Conservation (phyloP, 768 basidiomycete species). For the Suillus brevipes region DNA sequence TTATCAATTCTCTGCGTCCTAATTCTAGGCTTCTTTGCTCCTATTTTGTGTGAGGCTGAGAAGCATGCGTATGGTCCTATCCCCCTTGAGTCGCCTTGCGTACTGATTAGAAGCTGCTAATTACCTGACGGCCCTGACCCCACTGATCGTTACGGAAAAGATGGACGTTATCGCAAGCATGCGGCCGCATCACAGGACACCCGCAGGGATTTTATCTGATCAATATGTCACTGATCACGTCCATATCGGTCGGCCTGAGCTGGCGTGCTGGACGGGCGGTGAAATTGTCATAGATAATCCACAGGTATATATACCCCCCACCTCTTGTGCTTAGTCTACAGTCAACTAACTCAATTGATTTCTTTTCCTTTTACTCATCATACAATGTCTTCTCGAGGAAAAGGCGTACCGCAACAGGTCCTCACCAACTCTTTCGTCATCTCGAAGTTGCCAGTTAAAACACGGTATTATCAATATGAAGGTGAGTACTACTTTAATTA, state of each 20-base stretch:
- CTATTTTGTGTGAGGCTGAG: not conserved
- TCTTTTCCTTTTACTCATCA: not conserved
- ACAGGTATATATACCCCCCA: slow-evolving; percentile 2
- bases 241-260: slow-evolving; percentile 1
- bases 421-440: slow-evolving; percentile 36
- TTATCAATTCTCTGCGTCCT: slow-evolving; percentile 10
- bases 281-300: not conserved
- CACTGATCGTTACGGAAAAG: not conserved
- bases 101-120: not conserved
- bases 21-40: slow-evolving; percentile 3
- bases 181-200: not conserved
- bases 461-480: slow-evolving; percentile 34
- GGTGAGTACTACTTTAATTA: slow-evolving; percentile 21
- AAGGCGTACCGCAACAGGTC: slow-evolving; percentile 20
- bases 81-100: not conserved
- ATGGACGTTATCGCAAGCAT: not conserved
- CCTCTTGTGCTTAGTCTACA: not conserved
- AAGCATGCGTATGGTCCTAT: not conserved
- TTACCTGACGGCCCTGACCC: slow-evolving; percentile 1
- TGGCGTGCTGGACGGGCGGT: not conserved
- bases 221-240: not conserved
- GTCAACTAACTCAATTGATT: not conserved
- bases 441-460: slow-evolving; percentile 21
- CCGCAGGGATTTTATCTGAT: not conserved
- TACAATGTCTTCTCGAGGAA: not conserved